These are phyloP conservation scores for Pseudopyrenochaeta lycopersici DNA, from an alignment of 2,329 filamentous ascomycete species.

Conservation along the genomic window DNA sequence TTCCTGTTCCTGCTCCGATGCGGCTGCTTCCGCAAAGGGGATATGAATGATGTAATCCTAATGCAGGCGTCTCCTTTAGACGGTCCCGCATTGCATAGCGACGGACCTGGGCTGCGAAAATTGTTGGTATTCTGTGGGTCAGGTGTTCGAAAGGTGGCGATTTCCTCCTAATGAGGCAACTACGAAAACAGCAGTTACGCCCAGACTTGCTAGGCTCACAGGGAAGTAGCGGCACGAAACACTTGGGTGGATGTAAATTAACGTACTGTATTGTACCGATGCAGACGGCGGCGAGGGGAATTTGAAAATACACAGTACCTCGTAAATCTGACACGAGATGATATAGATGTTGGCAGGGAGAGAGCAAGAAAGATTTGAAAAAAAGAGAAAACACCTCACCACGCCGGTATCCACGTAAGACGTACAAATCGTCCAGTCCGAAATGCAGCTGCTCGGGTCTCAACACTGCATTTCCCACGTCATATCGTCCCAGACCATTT, in stretches of 20 bases:
- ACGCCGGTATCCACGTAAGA: constrained; percentile 48
- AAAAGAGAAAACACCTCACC: constrained; percentile 40
- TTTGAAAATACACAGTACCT: constrained; percentile 43
- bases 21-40: background rate
- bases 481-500: constrained; percentile 38
- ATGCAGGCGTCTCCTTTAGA: constrained; percentile 2
- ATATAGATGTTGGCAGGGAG: constrained; percentile 36
- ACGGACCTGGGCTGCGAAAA: background rate
- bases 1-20: background rate
- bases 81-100: background rate
- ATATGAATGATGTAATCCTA: background rate
- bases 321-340: constrained; percentile 40
- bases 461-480: constrained; percentile 42
- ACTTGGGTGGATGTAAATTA: constrained; percentile 15
- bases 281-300: constrained; percentile 32
- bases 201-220: constrained; percentile 23
- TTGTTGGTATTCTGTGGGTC: constrained; percentile 6
- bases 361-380: constrained; percentile 29
- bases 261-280: constrained; percentile 37
- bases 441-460: constrained; percentile 35
- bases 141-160: constrained; percentile 11
- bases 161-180: constrained; percentile 26
- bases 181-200: constrained; percentile 27
- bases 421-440: constrained; percentile 42
- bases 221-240: constrained; percentile 23